phyloP scores from a whole-genome alignment of 192 early-diverging fungal species.

The Dimargaris cristalligena region DNA sequence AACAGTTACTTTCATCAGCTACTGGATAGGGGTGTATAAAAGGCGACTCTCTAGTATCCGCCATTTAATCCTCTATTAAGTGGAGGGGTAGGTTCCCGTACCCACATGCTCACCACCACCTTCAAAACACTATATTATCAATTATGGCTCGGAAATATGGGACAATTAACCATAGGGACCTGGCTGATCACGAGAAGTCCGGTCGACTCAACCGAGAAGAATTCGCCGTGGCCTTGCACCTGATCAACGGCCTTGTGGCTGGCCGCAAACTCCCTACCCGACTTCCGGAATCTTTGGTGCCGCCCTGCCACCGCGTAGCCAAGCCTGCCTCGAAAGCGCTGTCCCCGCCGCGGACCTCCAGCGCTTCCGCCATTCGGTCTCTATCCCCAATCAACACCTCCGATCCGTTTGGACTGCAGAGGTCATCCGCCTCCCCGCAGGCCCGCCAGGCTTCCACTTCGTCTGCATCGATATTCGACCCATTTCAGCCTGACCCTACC shows the following conservation, averaged over 20 bases:
- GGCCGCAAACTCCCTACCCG: constrained; percentile 33
- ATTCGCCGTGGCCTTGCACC: constrained; percentile 67
- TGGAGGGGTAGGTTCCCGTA: too few species aligned
- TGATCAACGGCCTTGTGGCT: constrained; percentile 43
- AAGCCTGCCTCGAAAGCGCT: too few species aligned
- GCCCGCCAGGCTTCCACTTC: too few species aligned
- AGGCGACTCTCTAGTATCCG: too few species aligned
- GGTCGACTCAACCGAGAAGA: constrained; percentile 47
- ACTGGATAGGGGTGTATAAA: too few species aligned
- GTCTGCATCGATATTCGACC: too few species aligned
- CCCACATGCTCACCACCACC: too few species aligned
- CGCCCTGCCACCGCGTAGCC: constrained; percentile 23
- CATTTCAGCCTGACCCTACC: too few species aligned
- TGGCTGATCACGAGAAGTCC: constrained; percentile 43
- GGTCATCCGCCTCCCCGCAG: not conserved
- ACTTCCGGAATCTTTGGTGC: constrained; percentile 26
- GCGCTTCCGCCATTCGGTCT: not conserved
- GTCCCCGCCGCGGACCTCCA: constrained; percentile 17
- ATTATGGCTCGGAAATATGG: too few species aligned
- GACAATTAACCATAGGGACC: constrained; percentile 30
- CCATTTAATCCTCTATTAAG: too few species aligned
- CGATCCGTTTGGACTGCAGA: constrained; percentile 7
- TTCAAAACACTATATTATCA: constrained; percentile 28
- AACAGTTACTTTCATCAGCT: too few species aligned
- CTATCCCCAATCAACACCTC: constrained; percentile 1